Percentiles rank a stretch among this genome's conserved stretches.
Conservation (phyloP, 2,329 filamentous ascomycete genomes). For the Ophiosphaerella narmari region DNA sequence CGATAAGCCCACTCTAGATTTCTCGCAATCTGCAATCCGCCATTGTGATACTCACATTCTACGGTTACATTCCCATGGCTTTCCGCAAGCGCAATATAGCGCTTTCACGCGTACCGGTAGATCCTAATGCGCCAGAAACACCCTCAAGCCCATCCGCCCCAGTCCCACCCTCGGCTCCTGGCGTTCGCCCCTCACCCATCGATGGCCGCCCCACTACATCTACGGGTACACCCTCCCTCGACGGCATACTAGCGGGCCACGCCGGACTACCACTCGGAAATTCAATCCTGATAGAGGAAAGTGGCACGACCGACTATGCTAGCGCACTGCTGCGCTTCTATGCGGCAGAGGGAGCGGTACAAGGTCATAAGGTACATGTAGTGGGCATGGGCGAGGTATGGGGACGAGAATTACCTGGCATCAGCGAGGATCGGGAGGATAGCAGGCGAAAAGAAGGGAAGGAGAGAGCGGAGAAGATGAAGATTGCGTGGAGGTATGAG, state of each 20-base stretch:
- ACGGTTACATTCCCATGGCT: slow-evolving; percentile 56
- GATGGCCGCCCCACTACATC: slow-evolving; percentile 89
- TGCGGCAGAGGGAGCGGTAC: slow-evolving; percentile 88
- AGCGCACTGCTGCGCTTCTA: slow-evolving; percentile 85
- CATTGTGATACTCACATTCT: background rate
- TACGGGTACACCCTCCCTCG: slow-evolving; percentile 84
- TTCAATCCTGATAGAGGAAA: slow-evolving; percentile 81
- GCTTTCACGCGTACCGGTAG: slow-evolving; percentile 49
- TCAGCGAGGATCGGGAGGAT: slow-evolving; percentile 55
- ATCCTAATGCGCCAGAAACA: slow-evolving; percentile 17
- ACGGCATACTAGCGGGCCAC: slow-evolving; percentile 84
- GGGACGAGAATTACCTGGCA: slow-evolving; percentile 80
- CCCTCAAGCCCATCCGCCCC: slow-evolving; percentile 12
- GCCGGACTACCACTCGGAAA: slow-evolving; percentile 81
- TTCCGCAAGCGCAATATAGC: slow-evolving; percentile 71
- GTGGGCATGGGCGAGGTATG: slow-evolving; percentile 79
- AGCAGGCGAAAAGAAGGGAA: slow-evolving; percentile 31
- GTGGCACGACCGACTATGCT: slow-evolving; percentile 91
- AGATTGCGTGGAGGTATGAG: slow-evolving; percentile 98
- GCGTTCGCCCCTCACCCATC: slow-evolving; percentile 81
- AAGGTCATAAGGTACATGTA: slow-evolving; percentile 87
- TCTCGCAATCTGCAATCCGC: background rate
- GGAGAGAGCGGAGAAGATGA: slow-evolving; percentile 72
- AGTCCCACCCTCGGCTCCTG: slow-evolving; percentile 36
- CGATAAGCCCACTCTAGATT: slow-evolving; percentile 6